These are phyloP conservation scores for Oleoguttula mirabilis DNA, from an alignment of 495 filamentous ascomycete genomes.

Conservation along the genomic window DNA sequence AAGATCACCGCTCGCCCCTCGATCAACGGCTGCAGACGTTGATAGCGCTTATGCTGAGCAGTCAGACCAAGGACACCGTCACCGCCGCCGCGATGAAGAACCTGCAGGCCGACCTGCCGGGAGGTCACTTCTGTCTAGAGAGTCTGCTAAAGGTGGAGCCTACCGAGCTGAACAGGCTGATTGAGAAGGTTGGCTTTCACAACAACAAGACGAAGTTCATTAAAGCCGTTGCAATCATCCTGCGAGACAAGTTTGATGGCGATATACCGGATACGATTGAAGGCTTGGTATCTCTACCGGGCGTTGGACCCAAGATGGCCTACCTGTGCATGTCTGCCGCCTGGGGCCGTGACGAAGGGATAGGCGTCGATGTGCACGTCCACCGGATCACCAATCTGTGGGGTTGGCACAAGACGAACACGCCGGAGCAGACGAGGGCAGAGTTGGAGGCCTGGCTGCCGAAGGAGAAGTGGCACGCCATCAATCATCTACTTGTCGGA, in stretches of 20 bases:
- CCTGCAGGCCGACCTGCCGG: slow-evolving; percentile 60
- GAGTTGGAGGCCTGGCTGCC: slow-evolving; percentile 78
- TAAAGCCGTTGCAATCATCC: slow-evolving; percentile 60
- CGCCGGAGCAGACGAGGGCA: slow-evolving; percentile 71
- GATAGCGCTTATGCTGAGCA: slow-evolving; percentile 87
- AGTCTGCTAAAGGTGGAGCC: slow-evolving; percentile 67
- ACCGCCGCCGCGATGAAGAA: slow-evolving; percentile 74
- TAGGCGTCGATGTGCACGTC: slow-evolving; percentile 57
- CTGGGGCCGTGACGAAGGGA: slow-evolving; percentile 50
- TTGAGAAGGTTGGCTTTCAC: slow-evolving; percentile 81
- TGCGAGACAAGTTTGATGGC: slow-evolving; percentile 52
- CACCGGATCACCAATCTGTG: slow-evolving; percentile 92
- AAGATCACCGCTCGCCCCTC: slow-evolving; percentile 35
- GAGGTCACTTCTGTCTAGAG: slow-evolving; percentile 59
- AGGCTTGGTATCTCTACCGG: slow-evolving; percentile 68
- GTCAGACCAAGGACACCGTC: slow-evolving; percentile 91
- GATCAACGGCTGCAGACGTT: slow-evolving; percentile 86
- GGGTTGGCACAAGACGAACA: slow-evolving; percentile 81
- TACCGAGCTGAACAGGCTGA: slow-evolving; percentile 60
- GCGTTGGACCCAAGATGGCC: slow-evolving; percentile 96
- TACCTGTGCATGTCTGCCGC: slow-evolving; percentile 73
- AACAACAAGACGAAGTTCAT: slow-evolving; percentile 93
- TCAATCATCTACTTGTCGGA: slow-evolving; percentile 84
- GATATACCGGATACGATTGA: slow-evolving; percentile 79
- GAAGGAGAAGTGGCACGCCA: slow-evolving; percentile 80